Conservation (phyloP, 495 filamentous ascomycete species). For the Penicillium angulare region DNA sequence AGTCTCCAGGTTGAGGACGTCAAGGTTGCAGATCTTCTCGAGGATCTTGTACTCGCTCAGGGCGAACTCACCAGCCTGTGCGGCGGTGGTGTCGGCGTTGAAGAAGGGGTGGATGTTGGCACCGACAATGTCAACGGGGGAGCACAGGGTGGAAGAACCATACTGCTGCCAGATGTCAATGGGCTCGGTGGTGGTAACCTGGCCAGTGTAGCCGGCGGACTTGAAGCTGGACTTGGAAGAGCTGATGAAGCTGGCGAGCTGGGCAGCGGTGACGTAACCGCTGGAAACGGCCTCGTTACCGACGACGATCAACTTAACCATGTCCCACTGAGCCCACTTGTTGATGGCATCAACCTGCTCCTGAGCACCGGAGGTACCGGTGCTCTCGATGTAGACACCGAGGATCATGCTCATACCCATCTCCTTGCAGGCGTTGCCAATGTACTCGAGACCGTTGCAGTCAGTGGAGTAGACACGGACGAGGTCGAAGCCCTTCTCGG, state of each 20-base stretch:
- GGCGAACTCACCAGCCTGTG: conserved; percentile 72
- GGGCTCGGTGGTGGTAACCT: conserved; percentile 83
- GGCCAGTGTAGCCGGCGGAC: conserved; percentile 66
- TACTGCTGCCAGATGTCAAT: conserved; percentile 65
- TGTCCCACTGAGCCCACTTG: conserved; percentile 69
- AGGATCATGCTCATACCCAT: conserved; percentile 74
- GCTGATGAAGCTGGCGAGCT: conserved; percentile 69
- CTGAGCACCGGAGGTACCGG: conserved; percentile 57
- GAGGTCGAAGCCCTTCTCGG: conserved; percentile 69
- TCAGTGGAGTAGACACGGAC: conserved; percentile 92
- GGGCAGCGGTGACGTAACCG: conserved; percentile 55
- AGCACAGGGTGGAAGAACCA: conserved; percentile 57
- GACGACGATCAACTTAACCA: conserved; percentile 76
- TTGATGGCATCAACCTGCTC: conserved; percentile 71
- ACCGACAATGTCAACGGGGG: conserved; percentile 71
- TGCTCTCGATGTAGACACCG: conserved; percentile 75
- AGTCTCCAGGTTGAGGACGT: conserved; percentile 77
- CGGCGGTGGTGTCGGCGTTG: conserved; percentile 63
- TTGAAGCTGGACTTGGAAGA: conserved; percentile 46
- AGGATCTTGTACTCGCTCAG: conserved; percentile 63
- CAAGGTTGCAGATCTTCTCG: conserved; percentile 62
- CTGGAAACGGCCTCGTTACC: conserved; percentile 89
- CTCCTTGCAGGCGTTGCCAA: conserved; percentile 61
- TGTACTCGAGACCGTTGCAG: conserved; percentile 74
- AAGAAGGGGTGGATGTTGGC: conserved; percentile 94